These are phyloP conservation scores for Solanum chmielewskii DNA, from an alignment of 257 asterid species.

Conservation along the genomic window DNA sequence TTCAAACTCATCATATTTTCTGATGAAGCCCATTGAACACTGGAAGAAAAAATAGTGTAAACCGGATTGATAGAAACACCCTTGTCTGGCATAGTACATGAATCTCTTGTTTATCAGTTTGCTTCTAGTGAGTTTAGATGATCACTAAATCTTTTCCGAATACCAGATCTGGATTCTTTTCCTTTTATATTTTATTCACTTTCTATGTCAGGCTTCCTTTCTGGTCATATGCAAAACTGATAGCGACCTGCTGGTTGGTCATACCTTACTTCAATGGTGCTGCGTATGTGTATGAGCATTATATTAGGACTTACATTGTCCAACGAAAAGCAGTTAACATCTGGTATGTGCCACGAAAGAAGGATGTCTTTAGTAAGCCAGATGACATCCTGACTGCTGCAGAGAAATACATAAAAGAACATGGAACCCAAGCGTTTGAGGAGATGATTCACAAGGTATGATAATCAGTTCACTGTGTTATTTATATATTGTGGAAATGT, in stretches of 20 bases:
- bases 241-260: slow-evolving; percentile 91
- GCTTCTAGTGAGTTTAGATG: not conserved
- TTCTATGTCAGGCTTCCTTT: slow-evolving; percentile 65
- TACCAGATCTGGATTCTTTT: not conserved
- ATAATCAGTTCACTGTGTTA: not conserved
- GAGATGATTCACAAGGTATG: slow-evolving; percentile 60
- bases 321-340: slow-evolving; percentile 54
- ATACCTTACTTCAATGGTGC: slow-evolving; percentile 96
- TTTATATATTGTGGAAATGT: not conserved
- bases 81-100: not conserved
- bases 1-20: not conserved
- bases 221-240: slow-evolving; percentile 84
- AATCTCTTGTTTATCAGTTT: not conserved
- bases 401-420: slow-evolving; percentile 53
- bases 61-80: not conserved
- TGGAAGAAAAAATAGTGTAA: not conserved
- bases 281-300: slow-evolving; percentile 78
- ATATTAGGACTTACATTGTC: slow-evolving; percentile 70
- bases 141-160: not conserved
- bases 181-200: not conserved
- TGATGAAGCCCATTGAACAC: not conserved
- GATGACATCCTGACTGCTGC: slow-evolving; percentile 83
- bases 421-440: slow-evolving; percentile 69
- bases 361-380: slow-evolving; percentile 45
- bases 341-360: slow-evolving; percentile 68